A percentile compares a stretch with the other conserved stretches of the same genome.
Evolutionary conservation across 176 grass and related monocot genomes (phyloP).

Genomic region (Carex scoparia): DNA sequence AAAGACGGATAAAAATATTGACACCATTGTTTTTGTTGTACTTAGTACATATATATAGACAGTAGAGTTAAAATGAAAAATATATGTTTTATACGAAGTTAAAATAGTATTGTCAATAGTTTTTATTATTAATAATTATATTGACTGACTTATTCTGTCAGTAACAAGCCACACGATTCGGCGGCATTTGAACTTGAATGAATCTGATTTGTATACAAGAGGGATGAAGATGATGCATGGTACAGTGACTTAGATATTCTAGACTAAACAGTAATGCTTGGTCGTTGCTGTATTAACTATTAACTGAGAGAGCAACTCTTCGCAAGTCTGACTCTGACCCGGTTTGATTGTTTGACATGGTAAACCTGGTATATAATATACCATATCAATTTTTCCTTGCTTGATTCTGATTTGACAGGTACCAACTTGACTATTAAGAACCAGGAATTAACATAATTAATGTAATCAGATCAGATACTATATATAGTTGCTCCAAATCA

Average conservation of each 20-base stretch:
- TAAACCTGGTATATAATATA: not conserved
- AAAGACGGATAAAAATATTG: not conserved
- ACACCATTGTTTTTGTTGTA: no score
- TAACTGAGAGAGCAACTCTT: not conserved
- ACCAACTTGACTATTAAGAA: not conserved
- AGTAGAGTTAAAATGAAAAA: no score
- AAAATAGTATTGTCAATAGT: no score
- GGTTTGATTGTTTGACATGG: not conserved
- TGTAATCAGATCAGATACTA: no score
- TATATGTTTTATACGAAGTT: no score
- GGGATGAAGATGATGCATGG: no score
- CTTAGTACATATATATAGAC: no score
- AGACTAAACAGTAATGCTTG: not conserved
- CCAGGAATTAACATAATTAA: no score
- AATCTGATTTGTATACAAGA: not conserved
- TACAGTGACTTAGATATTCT: not conserved
- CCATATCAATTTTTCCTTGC: not conserved
- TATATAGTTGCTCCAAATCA: not conserved
- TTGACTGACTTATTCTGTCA: not conserved
- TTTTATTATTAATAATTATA: no score
- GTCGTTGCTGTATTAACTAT: not conserved
- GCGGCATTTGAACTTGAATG: not conserved
- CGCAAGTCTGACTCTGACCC: not conserved
- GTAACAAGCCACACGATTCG: not conserved
- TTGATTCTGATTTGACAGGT: not conserved